Percentiles rank a stretch among this genome's conserved stretches.
These are phyloP conservation scores for Leishmania turanica DNA, from an alignment of 208 protist species.

Conservation along the genomic window DNA sequence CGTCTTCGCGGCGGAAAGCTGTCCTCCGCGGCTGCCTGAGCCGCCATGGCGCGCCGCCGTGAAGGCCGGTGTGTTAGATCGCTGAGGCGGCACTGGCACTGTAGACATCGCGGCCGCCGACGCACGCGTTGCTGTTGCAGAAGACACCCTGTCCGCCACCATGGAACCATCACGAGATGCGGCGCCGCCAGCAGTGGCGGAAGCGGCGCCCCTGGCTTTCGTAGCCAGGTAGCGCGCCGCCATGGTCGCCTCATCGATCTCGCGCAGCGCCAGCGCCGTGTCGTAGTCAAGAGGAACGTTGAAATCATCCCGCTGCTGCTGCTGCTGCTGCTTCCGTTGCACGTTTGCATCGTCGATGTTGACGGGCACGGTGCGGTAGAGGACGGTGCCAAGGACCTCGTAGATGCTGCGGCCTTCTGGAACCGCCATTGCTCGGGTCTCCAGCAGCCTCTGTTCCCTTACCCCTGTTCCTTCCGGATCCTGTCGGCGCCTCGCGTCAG, in stretches of 20 bases:
- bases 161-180: background rate
- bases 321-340: slow-evolving; percentile 8
- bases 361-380: slow-evolving; percentile 59
- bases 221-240: background rate
- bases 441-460: background rate
- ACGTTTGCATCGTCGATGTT: slow-evolving; percentile 12
- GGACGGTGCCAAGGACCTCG: slow-evolving; percentile 65
- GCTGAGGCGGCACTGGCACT: slow-evolving; percentile 1
- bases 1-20: background rate
- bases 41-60: background rate
- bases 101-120: background rate
- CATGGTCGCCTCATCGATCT: slow-evolving; percentile 16
- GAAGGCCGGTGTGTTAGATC: background rate
- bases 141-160: background rate
- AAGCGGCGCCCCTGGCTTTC: background rate
- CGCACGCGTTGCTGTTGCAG: background rate
- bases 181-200: background rate
- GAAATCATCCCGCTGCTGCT: slow-evolving; percentile 12
- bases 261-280: slow-evolving; percentile 15
- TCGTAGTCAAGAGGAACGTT: slow-evolving; percentile 31
- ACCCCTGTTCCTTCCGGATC: background rate
- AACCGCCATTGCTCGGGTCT: slow-evolving; percentile 34
- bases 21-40: background rate
- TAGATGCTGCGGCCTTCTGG: slow-evolving; percentile 62
- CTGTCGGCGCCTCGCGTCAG: background rate